Base-by-base conservation (phyloP, 306 rosid genomes). In the Fagus crenata region DNA sequence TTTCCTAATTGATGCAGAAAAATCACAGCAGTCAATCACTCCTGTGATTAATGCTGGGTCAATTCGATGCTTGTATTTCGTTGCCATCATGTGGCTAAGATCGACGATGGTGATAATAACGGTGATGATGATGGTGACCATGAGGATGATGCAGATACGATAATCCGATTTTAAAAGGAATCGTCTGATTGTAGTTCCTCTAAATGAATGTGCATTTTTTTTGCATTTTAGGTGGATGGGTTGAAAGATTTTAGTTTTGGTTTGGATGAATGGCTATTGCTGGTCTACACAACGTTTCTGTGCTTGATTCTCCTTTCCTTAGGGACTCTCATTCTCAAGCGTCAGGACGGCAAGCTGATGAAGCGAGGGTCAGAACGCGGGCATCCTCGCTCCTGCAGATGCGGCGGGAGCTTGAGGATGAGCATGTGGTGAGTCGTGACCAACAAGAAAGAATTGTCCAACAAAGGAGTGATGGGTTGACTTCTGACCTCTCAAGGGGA, bases 341-440 rank as follows among this genome's bases (percentile, higher is more conserved):
- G 33, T 77, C 96, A 36, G 85, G 87, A 75, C 83, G 72, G 81
- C 77, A 78, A 39, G 87, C 82, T 2, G 86, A 92, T 74, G 97
- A 85, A 79, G 92, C 87, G 69, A 90, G 89, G 67, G 88, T 83
- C 72, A 78, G 83, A 76, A 74, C 87, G 76, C 90, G 86, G 58
- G 82, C 97, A 12, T 86, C 97, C 80, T 84, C 93, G 0, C 80
- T 95, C 75, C 81, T 89, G 70, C 93, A 81, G 60, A 85, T 86
- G 90, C 87, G 99, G 99, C 85, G 96, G 77, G 93, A 86, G 87
- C 83, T 89, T 70, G 99, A 95, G 84, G 99, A 91, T 77, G 97
- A 88, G 78, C 91, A 89, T 49, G 87, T 64, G 81, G 84, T 75
- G 87, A 87, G 92, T 81, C 89, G 80, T 69, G 81, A 84, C 67